These are phyloP conservation scores for Aspergillus nomiae DNA, from an alignment of 2,329 filamentous ascomycete genomes.

Conservation along the genomic window DNA sequence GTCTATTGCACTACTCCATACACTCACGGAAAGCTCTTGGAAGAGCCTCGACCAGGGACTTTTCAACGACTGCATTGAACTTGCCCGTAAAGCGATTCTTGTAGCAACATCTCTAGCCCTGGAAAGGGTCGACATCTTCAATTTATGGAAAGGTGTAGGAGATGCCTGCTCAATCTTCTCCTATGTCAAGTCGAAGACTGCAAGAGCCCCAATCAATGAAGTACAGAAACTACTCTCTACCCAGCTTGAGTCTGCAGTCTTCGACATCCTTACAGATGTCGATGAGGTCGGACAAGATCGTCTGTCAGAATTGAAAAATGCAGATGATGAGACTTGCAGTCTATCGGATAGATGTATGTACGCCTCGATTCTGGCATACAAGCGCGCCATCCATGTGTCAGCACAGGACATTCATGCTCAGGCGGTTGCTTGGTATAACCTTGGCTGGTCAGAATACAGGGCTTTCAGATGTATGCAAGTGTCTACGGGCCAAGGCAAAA, in stretches of 20 bases:
- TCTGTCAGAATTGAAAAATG: constrained; percentile 35
- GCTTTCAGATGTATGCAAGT: constrained; percentile 67
- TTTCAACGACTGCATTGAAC: constrained; percentile 77
- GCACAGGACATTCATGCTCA: constrained; percentile 79
- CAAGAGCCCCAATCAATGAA: constrained; percentile 61
- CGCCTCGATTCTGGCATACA: constrained; percentile 80
- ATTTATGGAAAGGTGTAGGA: constrained; percentile 90
- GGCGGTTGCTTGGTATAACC: constrained; percentile 94
- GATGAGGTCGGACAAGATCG: constrained; percentile 62
- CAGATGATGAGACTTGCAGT: constrained; percentile 32
- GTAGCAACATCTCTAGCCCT: constrained; percentile 66
- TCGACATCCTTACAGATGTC: constrained; percentile 66
- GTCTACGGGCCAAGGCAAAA: constrained; percentile 51
- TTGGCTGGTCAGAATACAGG: constrained; percentile 90
- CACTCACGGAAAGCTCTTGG: constrained; percentile 78
- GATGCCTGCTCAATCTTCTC: constrained; percentile 87
- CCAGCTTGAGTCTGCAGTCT: constrained; percentile 53
- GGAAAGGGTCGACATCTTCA: constrained; percentile 73
- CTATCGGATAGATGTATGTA: constrained; percentile 61
- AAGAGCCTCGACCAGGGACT: constrained; percentile 77
- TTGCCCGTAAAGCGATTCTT: constrained; percentile 68
- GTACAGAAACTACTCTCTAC: constrained; percentile 62
- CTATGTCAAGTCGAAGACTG: constrained; percentile 68
- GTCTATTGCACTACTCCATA: constrained; percentile 82
- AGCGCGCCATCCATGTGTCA: constrained; percentile 76